Evolutionary conservation across 192 early-diverging fungal species (phyloP), one percentile per base, ranked within the genome.

Genomic region (Entomortierella chlamydospora): DNA sequence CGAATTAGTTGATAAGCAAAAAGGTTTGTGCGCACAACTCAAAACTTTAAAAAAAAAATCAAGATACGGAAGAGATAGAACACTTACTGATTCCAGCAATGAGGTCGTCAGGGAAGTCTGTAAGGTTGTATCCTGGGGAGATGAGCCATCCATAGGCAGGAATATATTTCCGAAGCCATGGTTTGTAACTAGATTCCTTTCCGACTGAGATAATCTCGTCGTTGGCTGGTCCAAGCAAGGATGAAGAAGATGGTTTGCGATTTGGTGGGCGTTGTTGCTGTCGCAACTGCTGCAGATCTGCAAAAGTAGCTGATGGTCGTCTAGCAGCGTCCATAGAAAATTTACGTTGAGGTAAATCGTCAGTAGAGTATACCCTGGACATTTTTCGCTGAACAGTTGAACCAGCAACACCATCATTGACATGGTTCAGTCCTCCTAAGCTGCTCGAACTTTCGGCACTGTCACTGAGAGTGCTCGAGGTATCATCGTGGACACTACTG

Each of bases 51-150:
- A 41, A 6, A 15, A 7, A 51, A 34, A 18, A 17, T 42, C 4
- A 1, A 43, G 42, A 78, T n/a, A n/a, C n/a, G n/a, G n/a, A n/a
- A n/a, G n/a, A n/a, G n/a, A n/a, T n/a, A n/a, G n/a, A n/a, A n/a
- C n/a, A n/a, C 74, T 64, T 79, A 79, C 76, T 79, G 25, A 79
- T 79, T 12, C 76, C 76, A 7, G 76, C 76, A 65, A 79, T 79
- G 37, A 79, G 76, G 29, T 79, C 76, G 33, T 79, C 76, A 18
- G 76, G 76, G 7, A 79, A 47, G 26, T 70, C 57, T 5, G 49
- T 52, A 33, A 65, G 30, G 7, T 30, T 66, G 52, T 79, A 79
- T 22, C 76, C 76, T 2, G 76, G 76, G 2, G 65, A 68, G 51
- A 70, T 52, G 29, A 79, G 62, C 76, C 68, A 79, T 37, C 76